Conservation (phyloP, 495 filamentous ascomycete species). For the Penicillium atrosanguineum region DNA sequence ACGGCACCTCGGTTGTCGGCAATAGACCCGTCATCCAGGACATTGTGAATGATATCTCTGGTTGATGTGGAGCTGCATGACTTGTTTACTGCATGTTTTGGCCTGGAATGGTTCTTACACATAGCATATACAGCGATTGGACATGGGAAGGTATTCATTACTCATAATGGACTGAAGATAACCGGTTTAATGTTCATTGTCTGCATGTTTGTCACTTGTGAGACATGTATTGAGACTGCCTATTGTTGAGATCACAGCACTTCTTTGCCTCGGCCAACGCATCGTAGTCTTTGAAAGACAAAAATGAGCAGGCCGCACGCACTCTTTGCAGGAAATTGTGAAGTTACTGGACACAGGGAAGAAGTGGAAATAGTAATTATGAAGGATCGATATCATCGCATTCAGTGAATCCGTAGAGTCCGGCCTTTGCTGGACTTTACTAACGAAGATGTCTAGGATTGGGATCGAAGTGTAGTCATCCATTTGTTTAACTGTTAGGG, state of each 20-base stretch:
- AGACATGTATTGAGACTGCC: not conserved
- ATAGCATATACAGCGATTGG: not conserved
- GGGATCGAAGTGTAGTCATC: too few relatives aligned
- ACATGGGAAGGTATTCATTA: not conserved
- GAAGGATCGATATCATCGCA: not conserved
- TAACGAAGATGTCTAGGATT: too few relatives aligned
- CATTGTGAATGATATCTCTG: slow-evolving; percentile 51
- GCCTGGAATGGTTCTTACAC: slow-evolving; percentile 3
- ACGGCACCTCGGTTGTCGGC: slow-evolving; percentile 33
- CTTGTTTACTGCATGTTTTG: not conserved
- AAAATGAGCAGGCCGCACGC: too few relatives aligned
- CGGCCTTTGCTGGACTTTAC: too few relatives aligned
- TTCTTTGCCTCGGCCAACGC: too few relatives aligned
- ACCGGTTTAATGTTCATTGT: too few relatives aligned
- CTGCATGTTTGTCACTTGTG: not conserved
- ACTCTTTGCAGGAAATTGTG: not conserved
- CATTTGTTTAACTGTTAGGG: too few relatives aligned
- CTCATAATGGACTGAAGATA: not conserved
- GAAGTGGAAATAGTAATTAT: not conserved
- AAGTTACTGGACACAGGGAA: not conserved
- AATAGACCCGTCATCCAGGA: slow-evolving; percentile 52
- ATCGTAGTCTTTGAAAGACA: too few relatives aligned
- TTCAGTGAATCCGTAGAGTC: not conserved
- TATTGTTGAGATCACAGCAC: too few relatives aligned
- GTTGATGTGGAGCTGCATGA: slow-evolving; percentile 15